Conservation (phyloP, 108 stramenopile species). For the Cyclostephanos tholiformis region DNA sequence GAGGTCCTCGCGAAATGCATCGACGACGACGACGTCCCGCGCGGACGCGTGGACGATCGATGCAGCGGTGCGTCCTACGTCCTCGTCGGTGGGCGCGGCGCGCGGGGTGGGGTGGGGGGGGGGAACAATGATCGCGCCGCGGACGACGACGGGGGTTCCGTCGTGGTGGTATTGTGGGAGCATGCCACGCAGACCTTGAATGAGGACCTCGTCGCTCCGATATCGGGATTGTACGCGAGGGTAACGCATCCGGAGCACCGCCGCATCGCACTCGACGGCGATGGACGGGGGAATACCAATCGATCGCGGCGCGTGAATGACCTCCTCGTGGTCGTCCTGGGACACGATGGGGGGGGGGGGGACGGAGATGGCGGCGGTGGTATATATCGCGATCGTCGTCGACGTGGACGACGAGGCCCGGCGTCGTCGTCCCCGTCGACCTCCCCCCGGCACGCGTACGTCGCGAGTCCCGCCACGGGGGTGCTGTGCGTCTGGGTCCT, state of each 20-base stretch:
- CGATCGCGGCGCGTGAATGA: neutral
- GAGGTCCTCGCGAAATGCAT: neutral
- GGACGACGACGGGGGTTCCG: no score
- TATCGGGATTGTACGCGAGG: neutral
- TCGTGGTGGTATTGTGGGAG: slow-evolving; percentile 16
- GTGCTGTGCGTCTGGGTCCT: slow-evolving; percentile 21
- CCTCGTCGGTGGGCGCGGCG: neutral
- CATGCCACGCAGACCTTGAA: slow-evolving; percentile 21
- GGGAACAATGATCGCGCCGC: neutral
- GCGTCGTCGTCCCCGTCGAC: neutral
- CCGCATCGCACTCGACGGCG: no score
- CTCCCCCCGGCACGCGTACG: slow-evolving; percentile 17
- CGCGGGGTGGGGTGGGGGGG: no score
- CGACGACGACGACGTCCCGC: neutral
- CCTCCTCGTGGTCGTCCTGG: neutral
- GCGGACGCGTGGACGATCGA: slow-evolving; percentile 3
- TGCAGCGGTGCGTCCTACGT: slow-evolving; percentile 20
- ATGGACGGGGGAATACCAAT: neutral
- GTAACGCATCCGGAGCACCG: slow-evolving; percentile 22
- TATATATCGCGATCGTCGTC: neutral
- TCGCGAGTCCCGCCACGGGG: slow-evolving; percentile 22
- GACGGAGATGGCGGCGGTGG: no score
- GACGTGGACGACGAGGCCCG: neutral
- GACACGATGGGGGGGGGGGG: neutral
- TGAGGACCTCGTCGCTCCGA: slow-evolving; percentile 14